Base-by-base conservation (phyloP, 331 rosid species). In the Cydonia oblonga region DNA sequence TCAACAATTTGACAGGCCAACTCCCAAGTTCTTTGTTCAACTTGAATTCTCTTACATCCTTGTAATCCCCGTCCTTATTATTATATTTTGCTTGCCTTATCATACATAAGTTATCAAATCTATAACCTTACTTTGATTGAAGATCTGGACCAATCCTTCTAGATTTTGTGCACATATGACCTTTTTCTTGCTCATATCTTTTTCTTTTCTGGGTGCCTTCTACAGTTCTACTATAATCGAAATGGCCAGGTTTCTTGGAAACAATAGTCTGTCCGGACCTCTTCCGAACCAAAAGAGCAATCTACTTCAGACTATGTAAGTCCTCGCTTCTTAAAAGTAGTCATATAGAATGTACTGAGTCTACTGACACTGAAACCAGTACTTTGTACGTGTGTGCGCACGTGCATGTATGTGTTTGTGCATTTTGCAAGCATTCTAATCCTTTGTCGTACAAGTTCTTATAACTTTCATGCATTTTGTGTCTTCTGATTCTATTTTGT, bases 171-270 rank as follows among this genome's bases (percentile, higher is more conserved):
- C 30, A 28, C 35, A 66, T 42, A 23, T 69, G 44, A 30, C 32
- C n/a, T 23, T 57, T 32, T 75, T 2, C 6, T 66, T 30, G 73
- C 56, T 56, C 51, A 4, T 13, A 6, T 70, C 71, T 20, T 69
- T 69, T 12, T 20, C 15, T 38, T 53, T 18, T 32, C 25, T 33
- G 33, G 52, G n/a, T 30, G 12, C 32, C 32, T 33, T n/a, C 35
- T 72, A 28, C 42, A 32, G 69, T 33, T n/a, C 35, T 72, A 28
- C 42, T 38, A 71, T 61, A 2, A 63, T 66, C n/a, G 28, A 32
- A 54, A 14, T 66, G 18, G 56, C 40, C 81, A 89, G 97, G 75
- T 85, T 83, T 78, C 96, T 92, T 71, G 97, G 97, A 83, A 86
- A 82, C 79, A 92, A 92, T 69, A 78, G 44, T 58, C 70, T 91